Evolutionary conservation across 1,284 basidiomycete species (phyloP).

Genomic region (Sporisorium reilianum): DNA sequence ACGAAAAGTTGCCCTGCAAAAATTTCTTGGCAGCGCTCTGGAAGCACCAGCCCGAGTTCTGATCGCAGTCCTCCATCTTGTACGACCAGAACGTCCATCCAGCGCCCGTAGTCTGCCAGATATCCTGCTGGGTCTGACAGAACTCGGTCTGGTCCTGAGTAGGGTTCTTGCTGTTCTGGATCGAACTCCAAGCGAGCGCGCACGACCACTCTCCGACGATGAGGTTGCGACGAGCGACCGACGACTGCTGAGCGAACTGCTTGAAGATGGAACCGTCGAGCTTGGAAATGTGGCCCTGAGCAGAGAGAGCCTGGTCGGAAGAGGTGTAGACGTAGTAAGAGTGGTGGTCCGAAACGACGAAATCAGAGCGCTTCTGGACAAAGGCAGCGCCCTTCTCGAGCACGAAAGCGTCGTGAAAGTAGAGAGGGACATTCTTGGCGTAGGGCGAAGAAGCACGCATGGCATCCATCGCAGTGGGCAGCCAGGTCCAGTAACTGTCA

Average conservation of each 20-base stretch:
- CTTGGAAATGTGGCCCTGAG: slow-evolving; percentile 60
- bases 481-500: slow-evolving; percentile 63
- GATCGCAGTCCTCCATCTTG: slow-evolving; percentile 69
- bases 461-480: slow-evolving; percentile 72
- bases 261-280: slow-evolving; percentile 55
- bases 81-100: slow-evolving; percentile 82
- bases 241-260: slow-evolving; percentile 34
- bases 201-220: slow-evolving; percentile 73
- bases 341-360: slow-evolving; percentile 82
- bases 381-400: slow-evolving; percentile 75
- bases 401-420: slow-evolving; percentile 82
- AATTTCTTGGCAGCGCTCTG: slow-evolving; percentile 51
- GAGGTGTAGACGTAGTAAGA: slow-evolving; percentile 75
- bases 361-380: slow-evolving; percentile 75
- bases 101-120: slow-evolving; percentile 75
- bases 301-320: slow-evolving; percentile 53
- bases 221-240: slow-evolving; percentile 73
- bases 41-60: slow-evolving; percentile 69
- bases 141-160: slow-evolving; percentile 74
- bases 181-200: slow-evolving; percentile 76
- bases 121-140: slow-evolving; percentile 76
- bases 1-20: slow-evolving; percentile 51
- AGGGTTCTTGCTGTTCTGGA: slow-evolving; percentile 73
- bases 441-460: slow-evolving; percentile 74
- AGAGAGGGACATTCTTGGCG: slow-evolving; percentile 75